phyloP scores from a whole-genome alignment of 371 early-diverging fungal species.

The Cokeromyces recurvatus region DNA sequence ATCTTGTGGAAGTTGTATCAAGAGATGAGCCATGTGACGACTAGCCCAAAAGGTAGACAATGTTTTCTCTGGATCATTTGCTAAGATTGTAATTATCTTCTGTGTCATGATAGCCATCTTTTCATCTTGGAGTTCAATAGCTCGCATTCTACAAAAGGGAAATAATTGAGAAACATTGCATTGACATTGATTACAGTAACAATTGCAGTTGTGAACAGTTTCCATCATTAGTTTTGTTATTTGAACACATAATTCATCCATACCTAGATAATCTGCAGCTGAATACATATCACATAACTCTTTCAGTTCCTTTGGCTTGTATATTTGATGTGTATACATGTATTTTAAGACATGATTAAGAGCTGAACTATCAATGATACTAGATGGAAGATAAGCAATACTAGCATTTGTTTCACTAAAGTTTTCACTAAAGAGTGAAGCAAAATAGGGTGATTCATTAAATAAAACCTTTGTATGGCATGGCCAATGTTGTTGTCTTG shows the following conservation, averaged over 20 bases:
- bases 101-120: constrained; percentile 18
- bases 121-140: constrained; percentile 16
- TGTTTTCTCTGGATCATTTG: constrained; percentile 24
- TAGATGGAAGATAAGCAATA: constrained; percentile 22
- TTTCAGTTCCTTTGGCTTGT: neutral
- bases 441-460: constrained; percentile 36
- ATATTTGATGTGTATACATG: constrained; percentile 28
- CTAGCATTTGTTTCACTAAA: constrained; percentile 30
- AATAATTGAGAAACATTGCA: constrained; percentile 15
- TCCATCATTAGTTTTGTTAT: constrained; percentile 7
- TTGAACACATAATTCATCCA: constrained; percentile 19
- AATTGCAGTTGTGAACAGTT: constrained; percentile 18
- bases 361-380: constrained; percentile 18
- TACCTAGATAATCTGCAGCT: constrained; percentile 34
- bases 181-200: constrained; percentile 21
- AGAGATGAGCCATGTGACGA: constrained; percentile 23
- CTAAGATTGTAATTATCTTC: constrained; percentile 14
- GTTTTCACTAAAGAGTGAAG: constrained; percentile 29
- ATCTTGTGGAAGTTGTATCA: constrained; percentile 18
- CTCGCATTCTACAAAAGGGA: constrained; percentile 12
- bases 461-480: constrained; percentile 31
- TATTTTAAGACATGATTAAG: constrained; percentile 21
- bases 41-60: constrained; percentile 22
- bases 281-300: constrained; percentile 21
- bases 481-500: constrained; percentile 14